Conservation (phyloP, 2,329 filamentous ascomycete species). For the Talaromyces atroroseus region DNA sequence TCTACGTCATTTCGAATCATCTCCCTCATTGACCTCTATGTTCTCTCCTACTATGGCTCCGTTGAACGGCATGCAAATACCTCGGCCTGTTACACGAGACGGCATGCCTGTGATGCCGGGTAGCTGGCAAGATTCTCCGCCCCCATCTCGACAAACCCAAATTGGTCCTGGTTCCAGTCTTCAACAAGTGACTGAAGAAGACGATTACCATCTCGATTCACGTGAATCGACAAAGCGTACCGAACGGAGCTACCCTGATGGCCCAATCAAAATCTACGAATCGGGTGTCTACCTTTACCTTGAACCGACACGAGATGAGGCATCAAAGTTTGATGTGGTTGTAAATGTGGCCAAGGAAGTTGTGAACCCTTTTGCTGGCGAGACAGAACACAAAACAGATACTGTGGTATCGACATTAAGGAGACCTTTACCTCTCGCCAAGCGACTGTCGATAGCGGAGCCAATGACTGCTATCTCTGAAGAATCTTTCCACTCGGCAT, state of each 20-base stretch:
- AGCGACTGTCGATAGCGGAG: constrained; percentile 33
- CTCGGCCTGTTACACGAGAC: constrained; percentile 33
- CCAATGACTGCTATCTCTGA: constrained; percentile 43
- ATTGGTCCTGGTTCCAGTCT: constrained; percentile 18
- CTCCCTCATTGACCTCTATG: constrained; percentile 52
- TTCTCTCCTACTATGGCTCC: constrained; percentile 48
- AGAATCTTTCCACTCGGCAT: constrained; percentile 46
- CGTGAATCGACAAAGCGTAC: constrained; percentile 58
- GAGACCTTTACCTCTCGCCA: constrained; percentile 30
- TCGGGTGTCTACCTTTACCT: constrained; percentile 58
- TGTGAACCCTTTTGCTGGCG: constrained; percentile 50
- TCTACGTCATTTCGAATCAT: constrained; percentile 58
- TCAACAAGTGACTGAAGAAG: constrained; percentile 47
- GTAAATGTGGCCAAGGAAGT: constrained; percentile 63
- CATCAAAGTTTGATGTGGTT: constrained; percentile 56
- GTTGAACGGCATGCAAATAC: constrained; percentile 48
- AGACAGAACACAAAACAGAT: constrained; percentile 25
- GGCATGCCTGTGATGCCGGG: constrained; percentile 24
- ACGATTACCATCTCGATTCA: constrained; percentile 40
- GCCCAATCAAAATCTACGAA: constrained; percentile 60
- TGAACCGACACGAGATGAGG: constrained; percentile 57
- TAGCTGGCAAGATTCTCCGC: constrained; percentile 26
- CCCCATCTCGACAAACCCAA: constrained; percentile 18
- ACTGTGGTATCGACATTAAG: constrained; percentile 44
- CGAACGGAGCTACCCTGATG: constrained; percentile 59